phyloP scores from a whole-genome alignment of 2,329 filamentous ascomycete genomes.

The Aureobasidium zeae region DNA sequence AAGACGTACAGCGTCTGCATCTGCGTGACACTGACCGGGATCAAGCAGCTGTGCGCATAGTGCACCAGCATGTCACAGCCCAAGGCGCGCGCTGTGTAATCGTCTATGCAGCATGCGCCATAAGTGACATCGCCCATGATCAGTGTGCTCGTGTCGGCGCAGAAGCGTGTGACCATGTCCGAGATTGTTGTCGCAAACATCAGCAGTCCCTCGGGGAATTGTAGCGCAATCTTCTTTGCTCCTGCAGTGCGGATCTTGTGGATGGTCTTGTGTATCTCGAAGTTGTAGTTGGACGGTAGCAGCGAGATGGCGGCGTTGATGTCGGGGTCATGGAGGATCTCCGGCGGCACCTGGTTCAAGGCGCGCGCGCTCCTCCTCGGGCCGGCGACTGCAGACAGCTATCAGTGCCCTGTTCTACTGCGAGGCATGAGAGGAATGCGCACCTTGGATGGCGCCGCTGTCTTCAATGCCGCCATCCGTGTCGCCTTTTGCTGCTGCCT shows the following conservation, averaged over 20 bases:
- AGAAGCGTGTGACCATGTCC: slow-evolving; percentile 91
- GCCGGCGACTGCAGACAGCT: slow-evolving; percentile 49
- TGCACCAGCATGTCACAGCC: slow-evolving; percentile 92
- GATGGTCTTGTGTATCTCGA: slow-evolving; percentile 97
- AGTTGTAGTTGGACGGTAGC: slow-evolving; percentile 92
- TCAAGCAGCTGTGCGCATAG: slow-evolving; percentile 93
- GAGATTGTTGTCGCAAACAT: slow-evolving; percentile 96
- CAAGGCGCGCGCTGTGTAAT: slow-evolving; percentile 89
- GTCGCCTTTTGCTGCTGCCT: slow-evolving; percentile 40
- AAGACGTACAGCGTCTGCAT: slow-evolving; percentile 98
- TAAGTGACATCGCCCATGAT: slow-evolving; percentile 99
- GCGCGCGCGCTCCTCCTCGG: slow-evolving; percentile 65
- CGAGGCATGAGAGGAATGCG: slow-evolving; percentile 23
- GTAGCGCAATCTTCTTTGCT: slow-evolving; percentile 79
- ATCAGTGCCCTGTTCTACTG: background rate
- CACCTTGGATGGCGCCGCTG: slow-evolving; percentile 61
- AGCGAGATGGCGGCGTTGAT: slow-evolving; percentile 82
- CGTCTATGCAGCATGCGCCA: slow-evolving; percentile 96
- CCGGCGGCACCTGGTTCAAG: slow-evolving; percentile 82
- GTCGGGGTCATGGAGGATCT: slow-evolving; percentile 74
- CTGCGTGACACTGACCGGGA: slow-evolving; percentile 90
- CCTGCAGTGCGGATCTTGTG: slow-evolving; percentile 76
- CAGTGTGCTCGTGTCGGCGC: slow-evolving; percentile 78
- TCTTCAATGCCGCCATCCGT: slow-evolving; percentile 45
- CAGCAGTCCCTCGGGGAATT: slow-evolving; percentile 91